Base-by-base conservation (phyloP, 257 asterid genomes). In the Anisodus acutangulus region DNA sequence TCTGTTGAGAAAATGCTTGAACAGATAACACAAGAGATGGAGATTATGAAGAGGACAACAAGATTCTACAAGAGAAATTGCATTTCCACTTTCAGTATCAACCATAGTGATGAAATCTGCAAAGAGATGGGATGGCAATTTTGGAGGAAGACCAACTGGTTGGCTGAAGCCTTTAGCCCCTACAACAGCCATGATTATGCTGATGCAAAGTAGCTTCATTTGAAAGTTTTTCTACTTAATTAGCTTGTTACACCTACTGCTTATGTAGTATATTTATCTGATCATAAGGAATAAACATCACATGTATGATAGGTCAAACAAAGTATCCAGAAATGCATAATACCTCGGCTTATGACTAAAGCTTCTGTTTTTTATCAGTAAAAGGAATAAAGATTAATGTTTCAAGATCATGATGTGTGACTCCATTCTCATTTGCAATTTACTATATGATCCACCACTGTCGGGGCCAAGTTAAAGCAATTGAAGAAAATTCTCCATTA, bases 71-170 rank as follows among this genome's bases (percentile, higher is more conserved):
- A 92, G 85, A 87, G 99, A 82, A 95, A 93, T 10, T 95, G 99
- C 90, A 95, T 95, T 5, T 95, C 99, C 4, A 95, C 98, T 9
- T 95, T 89, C 88, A 95, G 99, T 85, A 95, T 95, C 68, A 93
- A 94, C 62, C 99, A 95, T 64, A 91, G 89, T 1, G 99, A 95
- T 63, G 97, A 95, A 63, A 93, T 94, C 2, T 95, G 99, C 19
- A 88, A 93, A 74, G 99, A 95, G 85, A 94, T 95, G 98, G 99
- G 99, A 17, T 95, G 97, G 99, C 90, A 53, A 0, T 86, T 95
- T 0, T 92, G 94, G 94, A 93, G 99, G 94, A 95, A 95, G 92
- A 90, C 84, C 6, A 92, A 74, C 72, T 94, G 94, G 99, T 51
- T 95, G 53, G 90, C 95, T 5, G 99, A 95, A 85, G 93, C 93